phyloP scores from a whole-genome alignment of 495 filamentous ascomycete genomes.

The Articulospora tetracladia region DNA sequence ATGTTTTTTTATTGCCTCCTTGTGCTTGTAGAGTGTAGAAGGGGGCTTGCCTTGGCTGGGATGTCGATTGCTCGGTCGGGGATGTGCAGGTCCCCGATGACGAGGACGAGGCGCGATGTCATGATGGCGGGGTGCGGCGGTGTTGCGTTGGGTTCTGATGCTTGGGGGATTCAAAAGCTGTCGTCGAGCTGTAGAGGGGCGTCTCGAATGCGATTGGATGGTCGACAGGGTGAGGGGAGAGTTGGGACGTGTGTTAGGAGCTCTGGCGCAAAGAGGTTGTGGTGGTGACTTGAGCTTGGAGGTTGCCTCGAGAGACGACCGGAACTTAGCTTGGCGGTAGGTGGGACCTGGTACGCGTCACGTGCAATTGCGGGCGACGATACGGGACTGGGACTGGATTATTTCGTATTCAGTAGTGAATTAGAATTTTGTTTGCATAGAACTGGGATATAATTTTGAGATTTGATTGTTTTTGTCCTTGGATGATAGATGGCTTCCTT shows the following conservation, averaged over 20 bases:
- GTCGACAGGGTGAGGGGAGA: neutral
- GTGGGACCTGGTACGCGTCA: no score
- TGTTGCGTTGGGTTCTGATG: no score
- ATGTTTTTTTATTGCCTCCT: no score
- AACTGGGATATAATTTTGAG: no score
- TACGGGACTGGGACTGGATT: no score
- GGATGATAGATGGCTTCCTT: no score
- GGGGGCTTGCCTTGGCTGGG: conserved; percentile 69
- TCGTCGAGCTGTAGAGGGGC: neutral
- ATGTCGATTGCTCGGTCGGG: conserved; percentile 90
- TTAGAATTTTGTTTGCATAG: no score
- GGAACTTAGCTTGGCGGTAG: neutral
- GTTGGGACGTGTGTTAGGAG: neutral
- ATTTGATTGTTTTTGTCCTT: no score
- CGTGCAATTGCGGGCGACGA: neutral
- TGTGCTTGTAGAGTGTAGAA: conserved; percentile 9
- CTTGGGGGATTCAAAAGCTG: no score
- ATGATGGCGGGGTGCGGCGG: conserved; percentile 35
- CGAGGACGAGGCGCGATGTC: conserved; percentile 81
- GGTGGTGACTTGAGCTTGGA: neutral
- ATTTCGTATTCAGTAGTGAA: no score
- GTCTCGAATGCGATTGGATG: neutral
- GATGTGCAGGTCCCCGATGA: conserved; percentile 96
- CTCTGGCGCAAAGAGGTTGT: neutral
- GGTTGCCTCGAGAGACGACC: neutral